Conservation (phyloP, 2,329 filamentous ascomycete genomes). For the Paraphoma chrysanthemicola region DNA sequence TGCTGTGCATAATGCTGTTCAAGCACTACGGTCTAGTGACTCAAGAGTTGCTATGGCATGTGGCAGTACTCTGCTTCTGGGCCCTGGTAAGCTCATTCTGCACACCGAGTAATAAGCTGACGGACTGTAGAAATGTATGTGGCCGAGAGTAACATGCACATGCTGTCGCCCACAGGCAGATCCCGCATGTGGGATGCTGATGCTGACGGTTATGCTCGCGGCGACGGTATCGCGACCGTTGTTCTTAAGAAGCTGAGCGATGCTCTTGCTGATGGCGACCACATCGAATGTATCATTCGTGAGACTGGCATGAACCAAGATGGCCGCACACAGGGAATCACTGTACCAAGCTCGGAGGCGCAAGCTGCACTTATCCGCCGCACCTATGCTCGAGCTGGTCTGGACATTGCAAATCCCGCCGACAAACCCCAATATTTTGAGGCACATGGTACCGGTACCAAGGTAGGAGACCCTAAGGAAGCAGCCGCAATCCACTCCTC, state of each 20-base stretch:
- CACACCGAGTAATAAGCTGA: too few species aligned
- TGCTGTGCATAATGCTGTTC: background rate
- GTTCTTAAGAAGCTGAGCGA: background rate
- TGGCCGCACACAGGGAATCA: background rate
- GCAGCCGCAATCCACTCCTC: constrained; percentile 12
- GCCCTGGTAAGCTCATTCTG: background rate
- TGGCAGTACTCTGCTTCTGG: background rate
- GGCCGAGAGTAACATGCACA: background rate
- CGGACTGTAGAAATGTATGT: background rate
- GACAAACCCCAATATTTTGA: background rate
- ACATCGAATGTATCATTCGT: background rate
- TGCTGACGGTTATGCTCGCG: background rate
- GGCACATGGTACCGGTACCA: constrained; percentile 57
- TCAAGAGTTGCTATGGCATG: background rate
- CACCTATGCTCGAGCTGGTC: background rate
- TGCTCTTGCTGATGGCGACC: background rate
- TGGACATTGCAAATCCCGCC: background rate
- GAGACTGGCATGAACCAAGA: background rate
- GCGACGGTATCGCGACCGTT: background rate
- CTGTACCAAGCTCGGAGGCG: background rate
- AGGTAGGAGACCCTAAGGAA: constrained; percentile 45
- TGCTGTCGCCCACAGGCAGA: background rate
- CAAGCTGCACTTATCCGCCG: background rate
- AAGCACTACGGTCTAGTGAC: background rate
- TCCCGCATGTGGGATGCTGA: background rate